Evolutionary conservation across 129 eudicot species (phyloP).

Genomic region (Tagetes patula): DNA sequence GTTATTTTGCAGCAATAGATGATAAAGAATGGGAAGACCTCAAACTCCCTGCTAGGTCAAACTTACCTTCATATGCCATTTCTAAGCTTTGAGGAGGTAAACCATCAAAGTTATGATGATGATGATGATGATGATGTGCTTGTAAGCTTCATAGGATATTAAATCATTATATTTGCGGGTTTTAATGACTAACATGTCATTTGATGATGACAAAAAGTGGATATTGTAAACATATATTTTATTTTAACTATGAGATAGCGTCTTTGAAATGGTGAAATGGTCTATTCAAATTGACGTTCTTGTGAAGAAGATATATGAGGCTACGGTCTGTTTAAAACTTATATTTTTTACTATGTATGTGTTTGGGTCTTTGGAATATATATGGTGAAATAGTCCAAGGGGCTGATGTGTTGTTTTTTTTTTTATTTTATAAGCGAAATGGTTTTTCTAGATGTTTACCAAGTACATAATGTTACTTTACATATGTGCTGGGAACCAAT

Average conservation of each 20-base stretch:
- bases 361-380: too few species aligned
- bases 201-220: background rate
- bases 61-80: conserved; percentile 70
- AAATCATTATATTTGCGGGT: background rate
- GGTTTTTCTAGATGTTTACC: too few species aligned
- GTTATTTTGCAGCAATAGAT: conserved; percentile 55
- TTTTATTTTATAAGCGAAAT: too few species aligned
- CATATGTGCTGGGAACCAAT: too few species aligned
- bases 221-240: background rate
- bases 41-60: conserved; percentile 67
- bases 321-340: too few species aligned
- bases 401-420: too few species aligned
- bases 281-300: background rate
- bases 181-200: background rate
- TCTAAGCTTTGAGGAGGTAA: conserved; percentile 66
- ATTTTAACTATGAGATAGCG: background rate
- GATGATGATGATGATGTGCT: too few species aligned
- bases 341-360: too few species aligned
- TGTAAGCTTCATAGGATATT: background rate
- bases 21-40: conserved; percentile 78
- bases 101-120: conserved; percentile 2
- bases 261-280: background rate
- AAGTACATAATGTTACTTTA: too few species aligned
- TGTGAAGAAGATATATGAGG: too few species aligned
- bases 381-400: too few species aligned